phyloP scores from a whole-genome alignment of 1,284 basidiomycete species.

The Rhodotorula sp. region DNA sequence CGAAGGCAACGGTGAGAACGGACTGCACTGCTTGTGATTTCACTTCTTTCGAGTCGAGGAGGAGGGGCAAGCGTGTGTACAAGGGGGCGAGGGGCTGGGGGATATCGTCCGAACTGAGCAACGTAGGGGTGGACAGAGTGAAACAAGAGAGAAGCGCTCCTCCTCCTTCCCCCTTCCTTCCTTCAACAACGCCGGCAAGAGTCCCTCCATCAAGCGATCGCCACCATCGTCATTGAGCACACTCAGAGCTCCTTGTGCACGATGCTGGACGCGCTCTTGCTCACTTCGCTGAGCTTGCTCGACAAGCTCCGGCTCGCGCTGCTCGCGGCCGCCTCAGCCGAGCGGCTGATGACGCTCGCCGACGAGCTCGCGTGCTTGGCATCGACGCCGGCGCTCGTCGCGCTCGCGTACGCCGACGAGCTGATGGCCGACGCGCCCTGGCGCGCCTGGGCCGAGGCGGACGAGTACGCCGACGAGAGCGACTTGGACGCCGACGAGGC shows the following conservation, averaged over 20 bases:
- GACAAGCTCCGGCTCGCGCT: conserved; percentile 11
- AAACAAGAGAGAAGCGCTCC: no score
- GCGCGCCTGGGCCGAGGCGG: not conserved
- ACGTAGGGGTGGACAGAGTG: not conserved
- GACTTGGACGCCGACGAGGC: conserved; percentile 29
- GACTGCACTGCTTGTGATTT: not conserved
- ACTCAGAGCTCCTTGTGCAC: conserved; percentile 27
- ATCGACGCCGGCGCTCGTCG: conserved; percentile 12
- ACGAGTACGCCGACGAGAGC: conserved; percentile 20
- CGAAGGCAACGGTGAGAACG: not conserved
- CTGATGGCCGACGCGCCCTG: conserved; percentile 7
- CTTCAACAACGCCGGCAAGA: not conserved
- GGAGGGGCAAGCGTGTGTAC: not conserved
- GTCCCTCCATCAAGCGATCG: not conserved
- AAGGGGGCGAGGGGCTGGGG: not conserved
- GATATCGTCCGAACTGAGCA: not conserved
- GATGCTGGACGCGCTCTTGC: conserved; percentile 21
- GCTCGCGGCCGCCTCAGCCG: conserved; percentile 29
- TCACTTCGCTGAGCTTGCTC: conserved; percentile 14
- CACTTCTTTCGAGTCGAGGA: not conserved
- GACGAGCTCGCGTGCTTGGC: conserved; percentile 5
- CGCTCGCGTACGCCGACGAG: conserved; percentile 18
- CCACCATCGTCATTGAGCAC: not conserved
- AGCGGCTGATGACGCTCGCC: conserved; percentile 33
- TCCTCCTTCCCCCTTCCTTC: not conserved